Evolutionary conservation across 2,329 filamentous ascomycete species (phyloP).

Genomic region (Drechslera avenae): DNA sequence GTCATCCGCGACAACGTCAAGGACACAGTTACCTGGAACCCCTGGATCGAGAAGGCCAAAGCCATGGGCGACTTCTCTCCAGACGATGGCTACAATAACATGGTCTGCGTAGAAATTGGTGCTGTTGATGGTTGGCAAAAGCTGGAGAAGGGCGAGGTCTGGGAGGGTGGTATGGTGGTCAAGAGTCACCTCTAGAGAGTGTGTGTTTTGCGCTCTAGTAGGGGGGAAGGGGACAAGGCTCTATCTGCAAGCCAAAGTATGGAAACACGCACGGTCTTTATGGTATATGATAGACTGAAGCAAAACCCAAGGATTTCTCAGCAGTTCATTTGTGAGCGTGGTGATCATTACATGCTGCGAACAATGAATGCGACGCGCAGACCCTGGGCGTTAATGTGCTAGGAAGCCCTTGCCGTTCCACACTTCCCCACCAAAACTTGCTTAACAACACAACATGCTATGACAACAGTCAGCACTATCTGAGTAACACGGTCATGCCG

Average conservation of each 20-base stretch:
- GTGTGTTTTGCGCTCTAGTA: not conserved
- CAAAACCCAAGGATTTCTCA: conserved; percentile 1
- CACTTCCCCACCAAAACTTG: conserved; percentile 19
- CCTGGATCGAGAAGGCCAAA: conserved; percentile 84
- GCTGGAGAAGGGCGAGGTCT: conserved; percentile 77
- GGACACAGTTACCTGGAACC: conserved; percentile 96
- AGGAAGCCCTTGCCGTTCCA: conserved; percentile 21
- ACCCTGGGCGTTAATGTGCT: conserved; percentile 4
- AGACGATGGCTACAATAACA: conserved; percentile 86
- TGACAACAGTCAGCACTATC: conserved; percentile 24
- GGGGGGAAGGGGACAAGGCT: not conserved
- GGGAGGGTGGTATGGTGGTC: conserved; percentile 67
- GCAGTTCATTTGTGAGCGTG: too few species aligned
- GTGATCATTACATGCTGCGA: too few species aligned
- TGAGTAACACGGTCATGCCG: conserved; percentile 19
- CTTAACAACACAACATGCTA: conserved; percentile 29
- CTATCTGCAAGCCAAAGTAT: not conserved
- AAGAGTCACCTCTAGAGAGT: conserved; percentile 46
- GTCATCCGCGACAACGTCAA: conserved; percentile 82
- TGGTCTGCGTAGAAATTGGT: conserved; percentile 94
- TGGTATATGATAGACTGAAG: not conserved
- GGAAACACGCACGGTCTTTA: not conserved
- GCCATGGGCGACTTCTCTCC: conserved; percentile 86
- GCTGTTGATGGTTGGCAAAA: conserved; percentile 81
- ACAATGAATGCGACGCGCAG: not conserved